These are phyloP conservation scores for Pseudogymnoascus sp. DNA, from an alignment of 2,329 filamentous ascomycete species.

Conservation along the genomic window DNA sequence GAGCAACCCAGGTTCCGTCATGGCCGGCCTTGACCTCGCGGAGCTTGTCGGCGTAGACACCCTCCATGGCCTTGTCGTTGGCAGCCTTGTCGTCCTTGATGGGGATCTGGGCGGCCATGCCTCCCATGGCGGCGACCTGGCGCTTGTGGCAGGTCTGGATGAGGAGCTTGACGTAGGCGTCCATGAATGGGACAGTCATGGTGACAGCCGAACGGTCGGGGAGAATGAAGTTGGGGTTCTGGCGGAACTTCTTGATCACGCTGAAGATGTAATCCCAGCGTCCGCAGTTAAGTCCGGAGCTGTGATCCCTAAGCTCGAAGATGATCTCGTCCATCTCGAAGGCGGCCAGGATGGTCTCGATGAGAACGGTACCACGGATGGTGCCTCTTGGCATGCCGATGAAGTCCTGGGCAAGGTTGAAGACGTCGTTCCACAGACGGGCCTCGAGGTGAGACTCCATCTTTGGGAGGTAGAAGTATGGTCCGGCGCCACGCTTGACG, in stretches of 20 bases:
- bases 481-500: constrained; percentile 74
- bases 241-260: constrained; percentile 98
- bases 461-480: constrained; percentile 98
- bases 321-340: constrained; percentile 99
- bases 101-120: constrained; percentile 97
- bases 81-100: constrained; percentile 91
- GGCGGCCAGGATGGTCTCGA: constrained; percentile 94
- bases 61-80: constrained; percentile 91
- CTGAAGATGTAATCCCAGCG: constrained; percentile 99
- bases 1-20: constrained; percentile 94
- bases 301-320: constrained; percentile 96
- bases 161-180: constrained; percentile 90
- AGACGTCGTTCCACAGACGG: constrained; percentile 94
- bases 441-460: constrained; percentile 98
- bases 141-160: constrained; percentile 97
- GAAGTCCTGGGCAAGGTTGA: constrained; percentile 92
- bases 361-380: constrained; percentile 89
- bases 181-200: constrained; percentile 98
- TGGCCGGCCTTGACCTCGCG: constrained; percentile 92
- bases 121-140: constrained; percentile 97
- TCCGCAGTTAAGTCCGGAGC: constrained; percentile 92
- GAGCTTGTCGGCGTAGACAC: constrained; percentile 88
- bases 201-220: constrained; percentile 87
- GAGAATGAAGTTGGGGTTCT: constrained; percentile 86
- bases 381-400: constrained; percentile 84